A percentile compares a stretch with the other conserved stretches of the same genome.
These are phyloP conservation scores for Cryptococcus sp. DNA, from an alignment of 1,284 basidiomycete species.

Conservation along the genomic window DNA sequence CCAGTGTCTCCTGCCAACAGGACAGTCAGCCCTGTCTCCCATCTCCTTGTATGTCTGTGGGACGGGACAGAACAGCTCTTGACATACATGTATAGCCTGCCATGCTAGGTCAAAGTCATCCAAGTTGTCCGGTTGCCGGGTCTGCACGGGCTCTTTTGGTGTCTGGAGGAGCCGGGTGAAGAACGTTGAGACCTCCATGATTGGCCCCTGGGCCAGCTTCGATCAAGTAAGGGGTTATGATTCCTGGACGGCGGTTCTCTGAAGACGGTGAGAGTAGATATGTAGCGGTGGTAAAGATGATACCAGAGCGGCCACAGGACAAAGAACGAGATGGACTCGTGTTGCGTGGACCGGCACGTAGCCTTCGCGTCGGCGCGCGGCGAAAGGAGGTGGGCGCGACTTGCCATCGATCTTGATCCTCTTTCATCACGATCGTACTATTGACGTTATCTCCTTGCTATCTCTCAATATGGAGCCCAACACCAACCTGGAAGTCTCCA, in stretches of 20 bases:
- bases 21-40: background rate
- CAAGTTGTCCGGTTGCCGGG: conserved; percentile 29
- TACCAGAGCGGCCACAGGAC: background rate
- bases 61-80: background rate
- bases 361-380: background rate
- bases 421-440: background rate
- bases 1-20: conserved; percentile 36
- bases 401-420: background rate
- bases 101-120: conserved; percentile 41
- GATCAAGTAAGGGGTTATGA: background rate
- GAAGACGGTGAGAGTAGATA: background rate
- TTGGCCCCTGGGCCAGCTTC: conserved; percentile 1
- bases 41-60: background rate
- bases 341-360: background rate
- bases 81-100: conserved; percentile 33
- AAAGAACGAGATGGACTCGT: background rate
- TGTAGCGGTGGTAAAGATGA: background rate
- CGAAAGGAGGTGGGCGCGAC: background rate
- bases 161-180: conserved; percentile 43
- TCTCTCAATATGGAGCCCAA: too few relatives aligned
- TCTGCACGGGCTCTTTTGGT: conserved; percentile 21
- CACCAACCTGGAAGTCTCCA: too few relatives aligned
- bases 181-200: conserved; percentile 45
- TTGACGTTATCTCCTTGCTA: too few relatives aligned
- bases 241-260: too few relatives aligned